These are phyloP conservation scores for Suillus ampliporus DNA, from an alignment of 768 basidiomycete genomes.

Conservation along the genomic window DNA sequence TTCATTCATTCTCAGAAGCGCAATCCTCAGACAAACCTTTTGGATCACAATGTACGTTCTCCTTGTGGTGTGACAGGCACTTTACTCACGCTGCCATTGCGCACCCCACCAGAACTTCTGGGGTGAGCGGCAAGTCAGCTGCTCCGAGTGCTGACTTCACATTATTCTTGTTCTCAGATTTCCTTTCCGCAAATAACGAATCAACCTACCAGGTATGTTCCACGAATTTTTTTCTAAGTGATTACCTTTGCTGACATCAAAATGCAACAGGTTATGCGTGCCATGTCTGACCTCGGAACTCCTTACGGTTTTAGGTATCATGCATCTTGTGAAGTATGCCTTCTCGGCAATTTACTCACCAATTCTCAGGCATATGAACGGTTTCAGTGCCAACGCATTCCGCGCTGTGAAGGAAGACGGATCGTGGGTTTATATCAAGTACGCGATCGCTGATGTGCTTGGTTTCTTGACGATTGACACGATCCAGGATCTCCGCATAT, in stretches of 20 bases:
- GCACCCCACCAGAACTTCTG: constrained; percentile 21
- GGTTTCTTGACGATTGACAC: constrained; percentile 20
- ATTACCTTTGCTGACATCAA: not conserved
- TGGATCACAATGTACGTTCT: constrained; percentile 38
- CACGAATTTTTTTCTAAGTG: not conserved
- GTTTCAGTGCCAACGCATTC: constrained; percentile 57
- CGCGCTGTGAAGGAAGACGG: constrained; percentile 51
- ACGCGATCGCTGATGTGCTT: constrained; percentile 24
- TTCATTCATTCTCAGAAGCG: constrained; percentile 45
- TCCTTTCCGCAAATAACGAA: constrained; percentile 52
- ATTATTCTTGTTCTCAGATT: constrained; percentile 45
- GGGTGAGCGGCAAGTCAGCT: constrained; percentile 17
- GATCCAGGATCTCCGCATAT: constrained; percentile 14
- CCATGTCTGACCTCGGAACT: constrained; percentile 61
- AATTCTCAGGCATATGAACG: constrained; percentile 48
- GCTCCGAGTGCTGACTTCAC: not conserved
- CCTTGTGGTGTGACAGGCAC: not conserved
- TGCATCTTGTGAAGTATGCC: constrained; percentile 8
- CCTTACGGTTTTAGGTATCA: constrained; percentile 49
- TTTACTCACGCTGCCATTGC: not conserved
- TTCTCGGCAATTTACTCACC: not conserved
- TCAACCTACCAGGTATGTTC: constrained; percentile 44
- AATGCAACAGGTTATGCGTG: constrained; percentile 46
- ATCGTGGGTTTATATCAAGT: constrained; percentile 59
- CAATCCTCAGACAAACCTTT: constrained; percentile 56